Evolutionary conservation across 208 protist species (phyloP).

Genomic region (Leishmania gerbilli): DNA sequence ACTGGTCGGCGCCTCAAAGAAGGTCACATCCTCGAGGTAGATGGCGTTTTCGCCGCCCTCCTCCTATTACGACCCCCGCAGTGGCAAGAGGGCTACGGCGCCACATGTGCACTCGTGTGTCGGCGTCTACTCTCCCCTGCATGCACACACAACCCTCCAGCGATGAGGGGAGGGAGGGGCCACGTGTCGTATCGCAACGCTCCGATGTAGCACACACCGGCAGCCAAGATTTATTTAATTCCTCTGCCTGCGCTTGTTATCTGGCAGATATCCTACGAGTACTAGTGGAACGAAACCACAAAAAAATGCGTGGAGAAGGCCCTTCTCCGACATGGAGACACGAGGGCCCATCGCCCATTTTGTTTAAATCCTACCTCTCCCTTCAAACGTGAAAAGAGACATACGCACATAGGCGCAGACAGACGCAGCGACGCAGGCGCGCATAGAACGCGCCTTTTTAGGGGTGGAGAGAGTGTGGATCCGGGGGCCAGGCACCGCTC

Average conservation of each 20-base stretch:
- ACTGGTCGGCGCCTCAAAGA: neutral
- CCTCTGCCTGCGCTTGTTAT: no score
- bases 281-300: neutral
- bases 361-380: slow-evolving; percentile 1
- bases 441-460: slow-evolving; percentile 18
- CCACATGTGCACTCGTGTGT: neutral
- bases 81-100: neutral
- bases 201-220: neutral
- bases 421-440: neutral
- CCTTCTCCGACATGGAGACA: neutral
- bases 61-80: neutral
- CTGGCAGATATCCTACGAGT: slow-evolving; percentile 3
- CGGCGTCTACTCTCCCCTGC: neutral
- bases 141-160: neutral
- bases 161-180: neutral
- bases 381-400: neutral
- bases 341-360: neutral
- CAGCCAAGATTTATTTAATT: neutral
- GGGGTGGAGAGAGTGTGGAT: slow-evolving; percentile 82
- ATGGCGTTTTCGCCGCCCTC: neutral
- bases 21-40: neutral
- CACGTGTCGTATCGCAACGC: neutral
- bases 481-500: slow-evolving; percentile 79
- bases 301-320: neutral
- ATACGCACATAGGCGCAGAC: neutral